These are phyloP conservation scores for Carex arenaria DNA, from an alignment of 202 grass and related monocot species.

Conservation along the genomic window DNA sequence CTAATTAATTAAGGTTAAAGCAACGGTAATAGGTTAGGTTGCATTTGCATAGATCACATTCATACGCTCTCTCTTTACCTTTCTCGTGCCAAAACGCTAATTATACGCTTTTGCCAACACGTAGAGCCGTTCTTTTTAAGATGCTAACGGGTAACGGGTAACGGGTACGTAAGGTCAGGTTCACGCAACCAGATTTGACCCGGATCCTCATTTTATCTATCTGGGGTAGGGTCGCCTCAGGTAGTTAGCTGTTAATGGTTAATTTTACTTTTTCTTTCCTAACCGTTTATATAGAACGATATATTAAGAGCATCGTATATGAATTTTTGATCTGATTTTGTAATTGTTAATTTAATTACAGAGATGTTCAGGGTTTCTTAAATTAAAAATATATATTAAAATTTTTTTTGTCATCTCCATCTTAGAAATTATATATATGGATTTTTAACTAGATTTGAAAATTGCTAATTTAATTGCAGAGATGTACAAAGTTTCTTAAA, in stretches of 20 bases:
- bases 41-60: neutral
- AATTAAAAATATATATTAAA: no score
- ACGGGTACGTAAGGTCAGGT: neutral
- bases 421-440: no score
- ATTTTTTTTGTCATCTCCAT: no score
- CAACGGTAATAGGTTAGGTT: neutral
- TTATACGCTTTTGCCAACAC: neutral
- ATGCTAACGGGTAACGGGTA: neutral
- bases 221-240: neutral
- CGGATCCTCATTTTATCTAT: neutral
- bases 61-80: neutral
- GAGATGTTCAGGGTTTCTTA: no score
- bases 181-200: neutral
- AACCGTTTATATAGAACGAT: no score
- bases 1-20: neutral
- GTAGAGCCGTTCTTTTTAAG: neutral
- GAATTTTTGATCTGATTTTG: no score
- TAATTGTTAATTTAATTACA: no score
- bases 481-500: no score
- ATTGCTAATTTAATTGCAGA: no score
- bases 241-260: neutral
- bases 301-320: no score
- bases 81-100: neutral
- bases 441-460: no score
- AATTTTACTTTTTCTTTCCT: no score